Evolutionary conservation across 352 stramenopile species (phyloP), one percentile per base, ranked within the genome.

Genomic region (Saprolegnia parasitica): DNA sequence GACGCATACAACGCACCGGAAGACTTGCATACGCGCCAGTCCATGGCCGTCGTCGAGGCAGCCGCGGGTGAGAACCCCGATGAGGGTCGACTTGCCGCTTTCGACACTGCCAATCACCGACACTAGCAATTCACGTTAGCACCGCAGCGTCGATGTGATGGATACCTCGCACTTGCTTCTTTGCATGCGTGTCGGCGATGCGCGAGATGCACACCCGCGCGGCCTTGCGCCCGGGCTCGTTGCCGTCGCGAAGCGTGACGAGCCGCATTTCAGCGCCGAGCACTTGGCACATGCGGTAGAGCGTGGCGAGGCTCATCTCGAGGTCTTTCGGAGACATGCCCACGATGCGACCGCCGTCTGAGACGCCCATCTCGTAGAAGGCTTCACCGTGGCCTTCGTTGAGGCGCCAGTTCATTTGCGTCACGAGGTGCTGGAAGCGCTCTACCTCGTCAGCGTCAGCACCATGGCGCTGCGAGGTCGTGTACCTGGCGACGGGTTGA

Each of bases 331-430:
- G 67, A 0, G 76, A 42, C 56, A 96, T 87, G 29, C 90, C 90
- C 8, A 93, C 58, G 20, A 86, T 67, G 37, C 81, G 77, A 35
- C 90, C 90, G 57, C 95, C 87, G 71, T 97, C 90, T n/a, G 78
- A 75, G 45, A 96, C 87, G 21, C 90, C 88, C 29, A 97, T 66
- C 72, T 96, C 87, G 72, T 97, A 97, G 68, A 93, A 91, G 50
- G 88, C 86, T 4, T 76, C 79, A 29, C 86, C 88, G 37, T 84
- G 82, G 20, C 88, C 88, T 78, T 97, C 88, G 67, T 96, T 96
- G 39, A 97, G 76, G 11, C 90, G 83, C 87, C 87, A 97, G 72
- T 96, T 87, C 73, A 97, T 77, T 75, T 96, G 89, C 39, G 90
- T 97, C 56, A 84, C 91, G 56, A 97, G 75, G 73, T 97, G 90